These are phyloP conservation scores for Didymella sp. DNA, from an alignment of 2,329 filamentous ascomycete genomes.

Conservation along the genomic window DNA sequence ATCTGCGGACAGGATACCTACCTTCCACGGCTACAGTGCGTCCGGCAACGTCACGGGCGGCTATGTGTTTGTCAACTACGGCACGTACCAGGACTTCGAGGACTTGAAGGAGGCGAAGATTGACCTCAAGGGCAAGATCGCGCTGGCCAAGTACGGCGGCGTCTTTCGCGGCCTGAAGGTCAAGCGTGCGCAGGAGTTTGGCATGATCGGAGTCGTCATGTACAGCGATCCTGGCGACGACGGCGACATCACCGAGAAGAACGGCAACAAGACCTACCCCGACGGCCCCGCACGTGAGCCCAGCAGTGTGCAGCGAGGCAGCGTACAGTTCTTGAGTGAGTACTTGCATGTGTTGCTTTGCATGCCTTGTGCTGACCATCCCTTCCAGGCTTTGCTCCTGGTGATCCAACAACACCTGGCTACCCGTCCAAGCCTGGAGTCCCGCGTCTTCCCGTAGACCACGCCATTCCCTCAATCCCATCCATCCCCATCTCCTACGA, in stretches of 20 bases:
- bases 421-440: constrained; percentile 92
- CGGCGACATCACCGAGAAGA: constrained; percentile 78
- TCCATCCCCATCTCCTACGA: constrained; percentile 89
- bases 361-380: constrained; percentile 21
- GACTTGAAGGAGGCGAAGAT: constrained; percentile 79
- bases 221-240: constrained; percentile 93
- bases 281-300: constrained; percentile 86
- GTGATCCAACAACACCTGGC: constrained; percentile 88
- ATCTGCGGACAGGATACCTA: constrained; percentile 76
- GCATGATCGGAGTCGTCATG: constrained; percentile 83
- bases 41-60: constrained; percentile 88
- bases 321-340: constrained; percentile 67
- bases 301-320: constrained; percentile 88
- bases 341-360: neutral
- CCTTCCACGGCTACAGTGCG: constrained; percentile 94
- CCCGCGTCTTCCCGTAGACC: constrained; percentile 73
- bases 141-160: constrained; percentile 81
- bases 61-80: constrained; percentile 91
- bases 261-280: constrained; percentile 81
- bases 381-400: constrained; percentile 63
- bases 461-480: constrained; percentile 80
- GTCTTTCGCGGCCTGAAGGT: constrained; percentile 92
- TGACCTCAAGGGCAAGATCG: constrained; percentile 82
- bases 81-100: constrained; percentile 84
- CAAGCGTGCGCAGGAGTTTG: constrained; percentile 88